Evolutionary conservation across 164 flowering plant genomes (phyloP).

Genomic region (Aristolochia fimbriata): DNA sequence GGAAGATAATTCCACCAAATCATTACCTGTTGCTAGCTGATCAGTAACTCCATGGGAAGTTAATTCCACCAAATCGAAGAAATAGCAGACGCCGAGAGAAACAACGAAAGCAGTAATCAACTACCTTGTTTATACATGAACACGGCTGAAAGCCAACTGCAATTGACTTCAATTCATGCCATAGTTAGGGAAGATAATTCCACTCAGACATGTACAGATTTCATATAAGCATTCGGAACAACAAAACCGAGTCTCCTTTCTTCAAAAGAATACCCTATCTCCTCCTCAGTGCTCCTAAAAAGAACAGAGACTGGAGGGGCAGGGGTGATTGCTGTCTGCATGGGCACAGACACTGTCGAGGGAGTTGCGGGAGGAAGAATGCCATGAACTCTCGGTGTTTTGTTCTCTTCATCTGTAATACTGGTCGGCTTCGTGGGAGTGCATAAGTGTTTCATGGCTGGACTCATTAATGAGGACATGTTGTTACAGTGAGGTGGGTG

Average conservation of each 20-base stretch:
- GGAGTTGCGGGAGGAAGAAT: conserved; percentile 43
- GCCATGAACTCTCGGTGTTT: conserved; percentile 39
- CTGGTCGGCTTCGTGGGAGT: conserved; percentile 14
- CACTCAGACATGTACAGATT: conserved; percentile 3
- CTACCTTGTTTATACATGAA: not conserved
- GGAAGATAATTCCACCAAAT: too few relatives aligned
- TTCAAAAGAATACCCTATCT: conserved; percentile 52
- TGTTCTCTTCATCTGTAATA: conserved; percentile 25
- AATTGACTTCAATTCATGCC: conserved; percentile 11
- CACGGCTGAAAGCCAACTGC: conserved; percentile 8
- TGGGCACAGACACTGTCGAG: conserved; percentile 49
- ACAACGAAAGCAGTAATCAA: too few relatives aligned
- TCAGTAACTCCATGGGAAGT: too few relatives aligned
- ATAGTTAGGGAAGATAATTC: not conserved
- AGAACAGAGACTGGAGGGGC: conserved; percentile 22
- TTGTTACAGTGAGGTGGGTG: too few relatives aligned
- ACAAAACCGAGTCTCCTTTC: conserved; percentile 54
- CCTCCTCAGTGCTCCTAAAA: conserved; percentile 4
- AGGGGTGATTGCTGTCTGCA: conserved; percentile 69
- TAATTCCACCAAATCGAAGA: too few relatives aligned
- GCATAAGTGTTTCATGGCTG: conserved; percentile 25
- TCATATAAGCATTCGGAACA: conserved; percentile 4
- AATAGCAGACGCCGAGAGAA: too few relatives aligned
- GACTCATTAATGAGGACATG: conserved; percentile 9
- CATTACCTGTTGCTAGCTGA: too few relatives aligned